Evolutionary conservation across 2,329 filamentous ascomycete genomes (phyloP).

Genomic region (Pseudocercospora fijiensis): DNA sequence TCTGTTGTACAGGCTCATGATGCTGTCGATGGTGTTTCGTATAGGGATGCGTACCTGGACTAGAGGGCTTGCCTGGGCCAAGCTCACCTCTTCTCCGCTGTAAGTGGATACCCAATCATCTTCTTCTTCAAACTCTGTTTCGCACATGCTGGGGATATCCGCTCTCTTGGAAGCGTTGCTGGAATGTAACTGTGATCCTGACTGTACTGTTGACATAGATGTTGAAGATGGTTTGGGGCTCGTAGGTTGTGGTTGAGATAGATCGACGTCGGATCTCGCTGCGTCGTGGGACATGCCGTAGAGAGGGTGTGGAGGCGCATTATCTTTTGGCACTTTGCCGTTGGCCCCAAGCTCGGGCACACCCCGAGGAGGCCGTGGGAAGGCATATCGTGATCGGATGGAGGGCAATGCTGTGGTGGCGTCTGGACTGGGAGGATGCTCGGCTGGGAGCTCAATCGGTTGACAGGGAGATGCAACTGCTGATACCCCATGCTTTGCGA

Average conservation of each 20-base stretch:
- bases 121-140: slow-evolving; percentile 29
- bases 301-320: slow-evolving; percentile 17
- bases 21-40: slow-evolving; percentile 31
- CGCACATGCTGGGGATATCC: slow-evolving; percentile 28
- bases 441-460: slow-evolving; percentile 16
- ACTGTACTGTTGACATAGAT: slow-evolving; percentile 14
- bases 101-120: slow-evolving; percentile 30
- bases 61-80: slow-evolving; percentile 28
- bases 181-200: slow-evolving; percentile 13
- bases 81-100: slow-evolving; percentile 31
- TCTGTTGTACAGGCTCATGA: slow-evolving; percentile 30
- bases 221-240: slow-evolving; percentile 18
- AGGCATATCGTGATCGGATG: slow-evolving; percentile 23
- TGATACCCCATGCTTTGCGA: slow-evolving; percentile 31
- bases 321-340: slow-evolving; percentile 2
- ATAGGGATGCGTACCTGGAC: slow-evolving; percentile 32
- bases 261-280: slow-evolving; percentile 19
- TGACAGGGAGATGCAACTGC: slow-evolving; percentile 11
- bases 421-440: slow-evolving; percentile 16
- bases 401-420: slow-evolving; percentile 17
- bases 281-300: slow-evolving; percentile 18
- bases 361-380: slow-evolving; percentile 13
- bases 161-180: slow-evolving; percentile 16
- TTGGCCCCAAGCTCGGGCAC: slow-evolving; percentile 23
- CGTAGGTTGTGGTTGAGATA: slow-evolving; percentile 11